Conservation (phyloP, 768 basidiomycete species). For the Polyporus arcularius region DNA sequence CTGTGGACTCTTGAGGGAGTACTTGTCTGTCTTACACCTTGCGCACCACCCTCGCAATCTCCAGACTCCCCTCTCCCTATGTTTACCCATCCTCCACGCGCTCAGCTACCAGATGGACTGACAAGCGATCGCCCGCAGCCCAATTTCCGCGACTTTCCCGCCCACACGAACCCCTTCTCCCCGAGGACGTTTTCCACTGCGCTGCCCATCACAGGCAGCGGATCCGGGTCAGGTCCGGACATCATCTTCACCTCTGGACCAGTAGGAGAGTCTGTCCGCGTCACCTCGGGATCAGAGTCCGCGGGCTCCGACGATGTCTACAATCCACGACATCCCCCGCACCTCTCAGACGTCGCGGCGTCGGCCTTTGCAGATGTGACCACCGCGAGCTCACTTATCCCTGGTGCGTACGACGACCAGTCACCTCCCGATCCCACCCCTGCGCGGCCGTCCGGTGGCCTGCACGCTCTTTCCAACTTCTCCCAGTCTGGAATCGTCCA, state of each 20-base stretch:
- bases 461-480: constrained; percentile 19
- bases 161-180: constrained; percentile 18
- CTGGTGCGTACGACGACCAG: neutral
- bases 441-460: neutral
- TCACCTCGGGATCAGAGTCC: neutral
- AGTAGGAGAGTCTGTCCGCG: constrained; percentile 17
- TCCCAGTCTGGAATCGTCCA: constrained; percentile 33
- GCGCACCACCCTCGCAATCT: no score
- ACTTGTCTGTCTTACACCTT: no score
- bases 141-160: constrained; percentile 26
- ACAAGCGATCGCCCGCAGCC: constrained; percentile 5
- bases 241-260: constrained; percentile 10
- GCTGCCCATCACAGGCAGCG: neutral
- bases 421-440: neutral
- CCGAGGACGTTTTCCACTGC: constrained; percentile 21
- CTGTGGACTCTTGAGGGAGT: no score
- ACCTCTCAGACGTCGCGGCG: constrained; percentile 22
- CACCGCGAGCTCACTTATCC: constrained; percentile 2
- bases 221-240: neutral
- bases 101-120: neutral
- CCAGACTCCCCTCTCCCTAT: no score
- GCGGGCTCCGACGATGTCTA: constrained; percentile 7
- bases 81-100: neutral
- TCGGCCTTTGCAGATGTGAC: constrained; percentile 22
- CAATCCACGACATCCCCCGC: constrained; percentile 22